Evolutionary conservation across 208 protist species (phyloP).

Genomic region (Polymyxa betae): DNA sequence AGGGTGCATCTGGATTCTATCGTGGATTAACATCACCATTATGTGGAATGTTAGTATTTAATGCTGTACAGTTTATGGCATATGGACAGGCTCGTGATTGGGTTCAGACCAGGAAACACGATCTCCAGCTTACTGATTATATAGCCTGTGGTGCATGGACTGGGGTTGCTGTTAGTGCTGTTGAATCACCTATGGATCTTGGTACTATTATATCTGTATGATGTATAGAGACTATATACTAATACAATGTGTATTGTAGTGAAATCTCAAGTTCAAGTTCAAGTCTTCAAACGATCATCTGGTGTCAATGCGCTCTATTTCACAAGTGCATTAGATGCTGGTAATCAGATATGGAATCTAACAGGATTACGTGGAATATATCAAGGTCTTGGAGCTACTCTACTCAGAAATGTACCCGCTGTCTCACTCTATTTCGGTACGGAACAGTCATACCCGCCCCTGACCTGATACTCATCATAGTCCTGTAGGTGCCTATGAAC

Average conservation of each 20-base stretch:
- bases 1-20: background rate
- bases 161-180: constrained; percentile 48
- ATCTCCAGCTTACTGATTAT: background rate
- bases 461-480: background rate
- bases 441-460: background rate
- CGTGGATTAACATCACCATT: background rate
- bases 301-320: background rate
- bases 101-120: background rate
- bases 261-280: constrained; percentile 41
- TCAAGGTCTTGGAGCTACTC: background rate
- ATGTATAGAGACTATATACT: background rate
- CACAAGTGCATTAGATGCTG: background rate
- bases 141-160: background rate
- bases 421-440: constrained; percentile 21
- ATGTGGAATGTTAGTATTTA: constrained; percentile 36
- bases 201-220: background rate
- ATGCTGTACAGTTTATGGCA: constrained; percentile 28
- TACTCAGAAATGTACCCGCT: constrained; percentile 14
- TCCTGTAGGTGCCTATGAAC: constrained; percentile 39
- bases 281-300: constrained; percentile 11
- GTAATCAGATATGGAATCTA: background rate
- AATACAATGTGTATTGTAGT: background rate
- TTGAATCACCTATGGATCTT: constrained; percentile 42
- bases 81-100: background rate
- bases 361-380: background rate